These are phyloP conservation scores for Phytophthora aleatoria DNA, from an alignment of 352 stramenopile species.

Conservation along the genomic window DNA sequence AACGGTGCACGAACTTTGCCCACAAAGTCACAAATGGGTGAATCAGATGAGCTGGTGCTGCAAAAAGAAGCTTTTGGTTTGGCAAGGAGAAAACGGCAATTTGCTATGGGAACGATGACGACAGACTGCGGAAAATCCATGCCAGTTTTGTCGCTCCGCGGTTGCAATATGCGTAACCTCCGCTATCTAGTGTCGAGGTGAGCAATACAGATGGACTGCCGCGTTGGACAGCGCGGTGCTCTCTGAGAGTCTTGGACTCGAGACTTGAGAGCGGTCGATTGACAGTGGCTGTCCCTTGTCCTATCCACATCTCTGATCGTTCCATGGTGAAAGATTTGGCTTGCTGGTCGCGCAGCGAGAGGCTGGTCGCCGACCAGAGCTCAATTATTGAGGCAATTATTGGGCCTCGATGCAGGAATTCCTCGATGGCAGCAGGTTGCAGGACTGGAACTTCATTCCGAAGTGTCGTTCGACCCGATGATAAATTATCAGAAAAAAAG, in stretches of 20 bases:
- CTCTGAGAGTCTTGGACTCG: neutral
- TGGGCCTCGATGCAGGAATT: neutral
- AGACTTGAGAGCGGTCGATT: neutral
- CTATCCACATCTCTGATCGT: slow-evolving; percentile 25
- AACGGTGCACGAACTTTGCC: neutral
- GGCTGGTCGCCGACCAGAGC: slow-evolving; percentile 4
- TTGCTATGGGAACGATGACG: neutral
- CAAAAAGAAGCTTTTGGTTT: neutral
- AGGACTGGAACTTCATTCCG: no score
- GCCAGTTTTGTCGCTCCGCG: neutral
- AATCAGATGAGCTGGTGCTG: slow-evolving; percentile 2
- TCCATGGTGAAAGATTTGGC: slow-evolving; percentile 18
- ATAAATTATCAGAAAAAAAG: neutral
- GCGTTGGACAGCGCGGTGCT: slow-evolving; percentile 3
- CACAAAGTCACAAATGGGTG: slow-evolving; percentile 2
- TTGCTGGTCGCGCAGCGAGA: slow-evolving; percentile 13
- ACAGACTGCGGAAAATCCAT: slow-evolving; percentile 4
- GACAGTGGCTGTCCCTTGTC: neutral
- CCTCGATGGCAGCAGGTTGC: neutral
- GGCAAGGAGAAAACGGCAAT: slow-evolving; percentile 4
- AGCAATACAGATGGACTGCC: neutral
- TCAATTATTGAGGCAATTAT: slow-evolving; percentile 10
- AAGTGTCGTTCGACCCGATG: neutral
- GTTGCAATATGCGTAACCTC: neutral
- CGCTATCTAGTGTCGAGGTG: neutral